A percentile compares a stretch with the other conserved stretches of the same genome.
Evolutionary conservation across 352 stramenopile genomes (phyloP).

Genomic region (Phytophthora chlamydospora): DNA sequence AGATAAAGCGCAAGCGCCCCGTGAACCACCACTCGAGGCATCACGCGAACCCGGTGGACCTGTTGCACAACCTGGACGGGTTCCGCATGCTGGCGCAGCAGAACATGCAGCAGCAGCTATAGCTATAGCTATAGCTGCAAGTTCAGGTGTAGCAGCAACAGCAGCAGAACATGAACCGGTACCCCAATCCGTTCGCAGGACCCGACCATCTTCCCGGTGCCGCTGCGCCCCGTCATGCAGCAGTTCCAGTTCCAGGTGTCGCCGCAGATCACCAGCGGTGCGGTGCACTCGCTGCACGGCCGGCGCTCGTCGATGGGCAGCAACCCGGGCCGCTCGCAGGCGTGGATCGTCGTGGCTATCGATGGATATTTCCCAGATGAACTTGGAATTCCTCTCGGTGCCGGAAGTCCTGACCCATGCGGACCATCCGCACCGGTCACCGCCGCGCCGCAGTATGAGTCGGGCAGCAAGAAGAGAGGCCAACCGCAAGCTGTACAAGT

Average conservation of each 20-base stretch:
- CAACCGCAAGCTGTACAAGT: constrained; percentile 89
- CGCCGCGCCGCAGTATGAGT: constrained; percentile 29
- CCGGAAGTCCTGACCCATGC: constrained; percentile 63
- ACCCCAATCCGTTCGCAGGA: constrained; percentile 42
- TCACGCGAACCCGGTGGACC: constrained; percentile 79
- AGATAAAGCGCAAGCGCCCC: constrained; percentile 83
- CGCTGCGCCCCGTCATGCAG: constrained; percentile 33
- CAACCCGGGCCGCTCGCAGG: constrained; percentile 35
- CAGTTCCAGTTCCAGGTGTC: constrained; percentile 63
- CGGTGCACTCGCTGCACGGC: constrained; percentile 59
- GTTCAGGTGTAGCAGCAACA: constrained; percentile 39
- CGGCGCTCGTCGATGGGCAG: constrained; percentile 59
- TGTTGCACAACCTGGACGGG: constrained; percentile 79
- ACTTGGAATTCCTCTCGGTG: constrained; percentile 70
- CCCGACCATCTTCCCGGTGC: constrained; percentile 31
- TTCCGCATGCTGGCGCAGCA: constrained; percentile 71
- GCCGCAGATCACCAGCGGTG: constrained; percentile 59
- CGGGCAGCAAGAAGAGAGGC: constrained; percentile 46
- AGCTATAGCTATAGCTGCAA: constrained; percentile 35
- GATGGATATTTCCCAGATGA: constrained; percentile 86
- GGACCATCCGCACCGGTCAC: constrained; percentile 39
- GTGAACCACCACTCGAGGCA: constrained; percentile 58
- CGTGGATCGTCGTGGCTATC: constrained; percentile 75
- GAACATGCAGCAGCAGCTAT: constrained; percentile 56
- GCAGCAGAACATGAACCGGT: constrained; percentile 35